Percentiles rank a stretch among this genome's conserved stretches.
phyloP scores from a whole-genome alignment of 192 early-diverging fungal species.

The Allomyces arbusculus region DNA sequence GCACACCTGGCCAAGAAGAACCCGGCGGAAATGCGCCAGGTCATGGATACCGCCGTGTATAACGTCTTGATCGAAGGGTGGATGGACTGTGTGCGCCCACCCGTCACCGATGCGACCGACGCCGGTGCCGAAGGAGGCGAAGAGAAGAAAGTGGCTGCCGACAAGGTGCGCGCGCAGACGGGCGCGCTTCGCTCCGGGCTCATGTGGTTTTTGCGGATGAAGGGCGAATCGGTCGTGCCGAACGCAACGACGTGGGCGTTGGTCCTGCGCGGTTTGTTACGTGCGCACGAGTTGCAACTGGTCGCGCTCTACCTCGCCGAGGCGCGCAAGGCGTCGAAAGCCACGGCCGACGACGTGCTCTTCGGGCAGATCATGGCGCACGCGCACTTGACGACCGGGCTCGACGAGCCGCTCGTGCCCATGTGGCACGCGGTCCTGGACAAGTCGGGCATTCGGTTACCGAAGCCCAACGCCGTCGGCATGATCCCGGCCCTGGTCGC shows the following conservation, averaged over 20 bases:
- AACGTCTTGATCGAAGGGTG: slow-evolving; percentile 69
- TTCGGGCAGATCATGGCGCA: neutral
- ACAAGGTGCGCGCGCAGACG: slow-evolving; percentile 48
- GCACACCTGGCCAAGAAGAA: slow-evolving; percentile 36
- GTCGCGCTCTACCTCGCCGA: slow-evolving; percentile 9
- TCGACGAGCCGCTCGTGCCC: neutral
- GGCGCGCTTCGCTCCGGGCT: slow-evolving; percentile 37
- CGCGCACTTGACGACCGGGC: neutral
- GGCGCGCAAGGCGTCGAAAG: slow-evolving; percentile 1
- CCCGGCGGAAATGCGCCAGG: slow-evolving; percentile 43
- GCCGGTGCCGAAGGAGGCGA: slow-evolving; percentile 50
- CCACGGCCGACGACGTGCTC: neutral
- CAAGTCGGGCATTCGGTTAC: neutral
- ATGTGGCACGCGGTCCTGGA: neutral
- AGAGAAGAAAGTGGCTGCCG: slow-evolving; percentile 21
- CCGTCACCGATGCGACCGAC: slow-evolving; percentile 32
- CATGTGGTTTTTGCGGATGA: slow-evolving; percentile 38
- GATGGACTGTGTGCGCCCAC: slow-evolving; percentile 22
- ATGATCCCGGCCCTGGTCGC: slow-evolving; percentile 2
- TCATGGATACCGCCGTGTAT: slow-evolving; percentile 46
- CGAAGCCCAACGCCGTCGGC: neutral
- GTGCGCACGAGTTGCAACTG: slow-evolving; percentile 9
- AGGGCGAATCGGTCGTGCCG: slow-evolving; percentile 4
- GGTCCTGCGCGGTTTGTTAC: slow-evolving; percentile 10
- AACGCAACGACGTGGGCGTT: slow-evolving; percentile 3